phyloP scores from a whole-genome alignment of 2,329 filamentous ascomycete species.

The Penicillium rolfsii region DNA sequence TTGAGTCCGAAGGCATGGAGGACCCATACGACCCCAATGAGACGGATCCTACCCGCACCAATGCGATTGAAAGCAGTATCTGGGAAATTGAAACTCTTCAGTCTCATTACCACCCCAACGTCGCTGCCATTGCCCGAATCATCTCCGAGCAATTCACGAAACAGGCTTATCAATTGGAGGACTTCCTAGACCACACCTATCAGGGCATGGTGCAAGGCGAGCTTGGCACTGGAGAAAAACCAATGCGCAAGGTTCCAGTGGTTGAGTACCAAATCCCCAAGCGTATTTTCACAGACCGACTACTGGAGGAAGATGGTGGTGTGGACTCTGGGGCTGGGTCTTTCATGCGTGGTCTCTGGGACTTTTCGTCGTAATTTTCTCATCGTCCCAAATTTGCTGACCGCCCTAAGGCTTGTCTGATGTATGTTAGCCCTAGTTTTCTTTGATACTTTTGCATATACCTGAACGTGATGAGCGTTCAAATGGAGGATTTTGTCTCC shows the following conservation, averaged over 20 bases:
- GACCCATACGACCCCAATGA: slow-evolving; percentile 81
- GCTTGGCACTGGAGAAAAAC: slow-evolving; percentile 64
- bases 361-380: slow-evolving; percentile 33
- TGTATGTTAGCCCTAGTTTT: slow-evolving; percentile 8
- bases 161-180: slow-evolving; percentile 89
- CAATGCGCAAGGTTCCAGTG: slow-evolving; percentile 81
- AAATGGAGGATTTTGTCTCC: background rate
- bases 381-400: background rate
- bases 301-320: slow-evolving; percentile 46
- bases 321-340: slow-evolving; percentile 43
- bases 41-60: slow-evolving; percentile 78
- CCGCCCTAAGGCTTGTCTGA: background rate
- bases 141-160: slow-evolving; percentile 98
- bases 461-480: slow-evolving; percentile 2
- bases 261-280: slow-evolving; percentile 95
- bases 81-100: slow-evolving; percentile 95
- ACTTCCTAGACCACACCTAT: slow-evolving; percentile 96
- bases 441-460: slow-evolving; percentile 21
- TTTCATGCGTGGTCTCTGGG: slow-evolving; percentile 45
- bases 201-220: slow-evolving; percentile 76
- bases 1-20: slow-evolving; percentile 65
- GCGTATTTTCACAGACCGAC: slow-evolving; percentile 64
- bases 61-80: slow-evolving; percentile 86
- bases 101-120: slow-evolving; percentile 94
- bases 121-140: slow-evolving; percentile 90